Base-by-base conservation (phyloP, 2,329 filamentous ascomycete genomes). In the Cercospora sp. region DNA sequence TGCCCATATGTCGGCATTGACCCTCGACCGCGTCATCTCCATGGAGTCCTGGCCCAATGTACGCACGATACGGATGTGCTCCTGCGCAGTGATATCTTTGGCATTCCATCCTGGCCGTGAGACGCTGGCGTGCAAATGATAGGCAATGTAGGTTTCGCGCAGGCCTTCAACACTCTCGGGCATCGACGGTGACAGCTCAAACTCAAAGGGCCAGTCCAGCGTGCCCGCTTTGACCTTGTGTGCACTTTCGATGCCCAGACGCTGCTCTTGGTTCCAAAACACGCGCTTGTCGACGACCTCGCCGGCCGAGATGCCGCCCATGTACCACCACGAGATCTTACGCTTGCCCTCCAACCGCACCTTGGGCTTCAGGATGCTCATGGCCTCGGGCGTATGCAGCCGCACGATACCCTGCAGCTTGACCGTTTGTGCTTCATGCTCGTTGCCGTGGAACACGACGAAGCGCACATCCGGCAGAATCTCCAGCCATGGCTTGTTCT, bases 1-100 rank as follows among this genome's bases (percentile, higher is more conserved):
- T 5, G 93, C 91, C 95, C 95, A 99, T 71, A 97, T 91, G 77
- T 97, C 97, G 80, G 97, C 94, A 71, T 98, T 94, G 71, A 79
- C 75, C 45, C 78, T 70, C 55, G 75, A 79, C 60, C 82, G 79
- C 69, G 82, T 80, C 66, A 80, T 81, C 69, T 84, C 82, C 92
- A 97, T 95, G 59, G 93, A 90, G 79, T 98, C 82, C 70, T 78
- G 80, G 5, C 82, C 82, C 63, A 84, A 75, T 13, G 83, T 84
- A 55, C 83, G 76, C 59, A 84, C 82, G 23, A 84, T 79, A 60
- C 83, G 78, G 63, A 84, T 81, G 70, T 84, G 83, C 71, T 94
- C 94, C 78, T 90, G 90, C 36, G 92, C 87, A 73, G 91, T 88
- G 61, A 97, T 84, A 78, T 97, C 93, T 82, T 96, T 94, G 75